Base-by-base conservation (phyloP, 2,329 filamentous ascomycete species). In the Torrubiella hemipterigena region DNA sequence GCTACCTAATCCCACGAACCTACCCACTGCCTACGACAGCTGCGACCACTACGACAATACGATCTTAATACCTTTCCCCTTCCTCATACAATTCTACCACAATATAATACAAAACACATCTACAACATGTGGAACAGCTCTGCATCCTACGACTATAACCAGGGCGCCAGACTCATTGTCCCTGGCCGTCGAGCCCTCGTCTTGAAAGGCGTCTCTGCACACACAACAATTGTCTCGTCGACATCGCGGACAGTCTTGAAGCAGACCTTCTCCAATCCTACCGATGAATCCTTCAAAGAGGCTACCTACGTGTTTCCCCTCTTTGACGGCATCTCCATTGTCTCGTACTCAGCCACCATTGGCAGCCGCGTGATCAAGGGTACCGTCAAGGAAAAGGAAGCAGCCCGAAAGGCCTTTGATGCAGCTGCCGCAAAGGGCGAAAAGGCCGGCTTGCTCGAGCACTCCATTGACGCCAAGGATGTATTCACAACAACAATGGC, bases 251-350 rank as follows among this genome's bases (percentile, higher is more conserved):
- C 63, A 8, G 53, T 51, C 2, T 52, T 69, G 25, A 64, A 53
- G 0, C 64, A 83, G 49, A 74, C 58, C 1, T 85, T 81, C 41
- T 49, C 61, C 42, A 83, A 82, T 39, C 64, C 72, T 3, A 29
- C 37, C 12, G 25, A 38, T 0, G 19, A 27, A 0, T 5, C 38
- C 2, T 39, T 55, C 11, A 39, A 51, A 8, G 53, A 82, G 45
- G 64, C 74, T 12, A 59, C 61, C 11, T 86, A 86, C 47, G 65
- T 66, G 0, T 85, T 86, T 38, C 81, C 81, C 0, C 60, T 86
- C 0, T 81, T 78, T 39, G 77, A 83, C 45, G 79, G 80, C 8
- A 74, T 81, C 12, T 77, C 72, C 6, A 73, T 86, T 1, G 75
- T 78, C 7, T 65, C 59, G 4, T 86, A 85, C 40, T 67, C 61